Evolutionary conservation across 164 flowering plant species (phyloP), one percentile per base, ranked within the genome.

Genomic region (Liriodendron chinense): DNA sequence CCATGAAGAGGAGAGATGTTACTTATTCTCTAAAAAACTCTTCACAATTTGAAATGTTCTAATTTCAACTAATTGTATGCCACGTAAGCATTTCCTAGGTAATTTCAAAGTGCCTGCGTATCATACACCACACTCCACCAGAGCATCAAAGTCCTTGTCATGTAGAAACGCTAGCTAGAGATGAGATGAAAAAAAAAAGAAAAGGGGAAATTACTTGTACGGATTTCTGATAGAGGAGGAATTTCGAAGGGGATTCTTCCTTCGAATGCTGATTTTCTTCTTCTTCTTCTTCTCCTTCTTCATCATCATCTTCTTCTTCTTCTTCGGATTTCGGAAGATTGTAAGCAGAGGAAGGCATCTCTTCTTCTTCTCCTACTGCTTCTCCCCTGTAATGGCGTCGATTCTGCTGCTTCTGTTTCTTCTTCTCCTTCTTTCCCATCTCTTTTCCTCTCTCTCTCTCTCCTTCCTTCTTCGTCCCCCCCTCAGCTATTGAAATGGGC

Each of bases 401-500:
- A 25, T 73, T 72, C 25, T 79, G 78, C 12, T 79, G 82, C 3
- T 70, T 79, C 26, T 77, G 85, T 69, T 72, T 84, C 83, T 85
- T 86, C 88, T 90, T 92, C 70, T 92, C 96, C 80, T 83, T 74
- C 84, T 92, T 91, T 68, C 97, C 97, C 94, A 91, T 88, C 43
- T 47, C 20, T 18, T 24, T 12, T 21, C 9, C 34, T 28, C 43
- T 34, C 43, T 34, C 43, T 34, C 43, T 34, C 43, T 34, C 43
- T 34, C 43, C 34, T 61, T 24, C 47, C 22, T 25, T 9, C 47
- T n/a, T n/a, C n/a, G n/a, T 34, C 43, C 5, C 43, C 5, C 43
- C 5, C 43, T 34, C 43, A 34, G 7, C 43, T 4, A 34, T 34
- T 7, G 43, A 34, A 34, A 34, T 7, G 5, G 43, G 43, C 43